Evolutionary conservation across 768 basidiomycete species (phyloP).

Genomic region (Lyophyllum decastes): DNA sequence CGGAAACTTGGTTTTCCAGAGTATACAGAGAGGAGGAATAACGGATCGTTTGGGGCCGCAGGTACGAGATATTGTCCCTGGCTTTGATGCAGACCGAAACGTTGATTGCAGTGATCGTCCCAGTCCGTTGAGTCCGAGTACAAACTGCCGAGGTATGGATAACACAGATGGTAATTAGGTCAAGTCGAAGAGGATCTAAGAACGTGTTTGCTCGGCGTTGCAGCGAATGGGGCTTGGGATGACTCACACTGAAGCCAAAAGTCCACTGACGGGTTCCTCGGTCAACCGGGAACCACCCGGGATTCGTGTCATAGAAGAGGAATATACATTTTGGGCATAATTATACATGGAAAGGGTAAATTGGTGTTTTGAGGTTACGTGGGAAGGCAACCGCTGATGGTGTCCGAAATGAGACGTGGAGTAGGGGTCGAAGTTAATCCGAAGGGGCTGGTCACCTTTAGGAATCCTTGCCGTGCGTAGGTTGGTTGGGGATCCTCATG

Average conservation of each 20-base stretch:
- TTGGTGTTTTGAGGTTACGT: neutral
- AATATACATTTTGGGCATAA: slow-evolving; percentile 1
- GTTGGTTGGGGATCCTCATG: slow-evolving; percentile 25
- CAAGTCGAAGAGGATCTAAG: neutral
- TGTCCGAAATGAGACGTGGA: neutral
- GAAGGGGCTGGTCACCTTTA: slow-evolving; percentile 7
- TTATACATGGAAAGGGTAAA: neutral
- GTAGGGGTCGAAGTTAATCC: neutral
- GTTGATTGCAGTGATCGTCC: too few species aligned
- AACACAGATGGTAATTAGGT: neutral
- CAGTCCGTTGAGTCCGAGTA: too few species aligned
- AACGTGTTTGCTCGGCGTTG: neutral
- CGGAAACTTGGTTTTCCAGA: too few species aligned
- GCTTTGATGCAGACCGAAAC: too few species aligned
- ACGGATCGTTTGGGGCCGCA: too few species aligned
- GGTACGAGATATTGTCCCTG: too few species aligned
- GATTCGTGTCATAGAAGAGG: neutral
- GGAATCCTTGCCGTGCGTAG: neutral
- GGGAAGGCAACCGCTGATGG: neutral
- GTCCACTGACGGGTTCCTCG: too few species aligned
- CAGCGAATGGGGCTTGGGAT: neutral
- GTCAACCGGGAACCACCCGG: neutral
- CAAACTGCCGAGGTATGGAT: neutral
- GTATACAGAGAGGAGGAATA: too few species aligned
- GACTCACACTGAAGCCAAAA: neutral